These are phyloP conservation scores for Ophiorrhiza pumila DNA, from an alignment of 257 asterid genomes.

Conservation along the genomic window DNA sequence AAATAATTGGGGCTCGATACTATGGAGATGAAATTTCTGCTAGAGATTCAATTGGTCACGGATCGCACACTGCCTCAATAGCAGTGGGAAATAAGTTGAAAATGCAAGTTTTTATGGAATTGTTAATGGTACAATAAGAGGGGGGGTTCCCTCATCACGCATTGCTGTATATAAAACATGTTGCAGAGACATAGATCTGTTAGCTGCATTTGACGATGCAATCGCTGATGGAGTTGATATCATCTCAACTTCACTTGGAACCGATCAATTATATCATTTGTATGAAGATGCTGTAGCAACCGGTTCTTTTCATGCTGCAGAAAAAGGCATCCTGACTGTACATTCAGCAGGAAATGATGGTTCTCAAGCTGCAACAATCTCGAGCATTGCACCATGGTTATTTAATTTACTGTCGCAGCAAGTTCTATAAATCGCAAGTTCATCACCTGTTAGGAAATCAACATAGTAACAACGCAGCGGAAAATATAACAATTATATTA, in stretches of 20 bases:
- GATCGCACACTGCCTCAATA: too few relatives aligned
- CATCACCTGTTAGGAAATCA: too few relatives aligned
- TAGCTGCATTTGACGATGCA: slow-evolving; percentile 17
- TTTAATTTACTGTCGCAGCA: slow-evolving; percentile 14
- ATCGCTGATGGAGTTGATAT: slow-evolving; percentile 18
- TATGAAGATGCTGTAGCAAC: neutral
- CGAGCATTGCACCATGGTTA: slow-evolving; percentile 14
- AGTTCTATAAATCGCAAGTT: slow-evolving; percentile 4
- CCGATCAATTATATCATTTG: neutral
- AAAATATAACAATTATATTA: too few relatives aligned
- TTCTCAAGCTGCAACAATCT: neutral
- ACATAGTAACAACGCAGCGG: too few relatives aligned
- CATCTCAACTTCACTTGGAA: neutral
- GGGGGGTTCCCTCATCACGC: too few relatives aligned
- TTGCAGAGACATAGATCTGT: neutral
- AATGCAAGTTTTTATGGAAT: too few relatives aligned
- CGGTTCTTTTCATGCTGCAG: slow-evolving; percentile 11
- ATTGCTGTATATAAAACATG: slow-evolving; percentile 2
- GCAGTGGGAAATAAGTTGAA: too few relatives aligned
- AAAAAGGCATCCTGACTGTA: slow-evolving; percentile 9
- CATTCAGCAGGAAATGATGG: slow-evolving; percentile 4
- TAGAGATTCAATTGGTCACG: too few relatives aligned
- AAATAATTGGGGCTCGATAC: too few relatives aligned
- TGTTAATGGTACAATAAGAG: too few relatives aligned
- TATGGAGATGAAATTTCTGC: too few relatives aligned